A percentile compares a stretch with the other conserved stretches of the same genome.
Conservation (phyloP, 495 filamentous ascomycete genomes). For the Penicillium flavigenum region DNA sequence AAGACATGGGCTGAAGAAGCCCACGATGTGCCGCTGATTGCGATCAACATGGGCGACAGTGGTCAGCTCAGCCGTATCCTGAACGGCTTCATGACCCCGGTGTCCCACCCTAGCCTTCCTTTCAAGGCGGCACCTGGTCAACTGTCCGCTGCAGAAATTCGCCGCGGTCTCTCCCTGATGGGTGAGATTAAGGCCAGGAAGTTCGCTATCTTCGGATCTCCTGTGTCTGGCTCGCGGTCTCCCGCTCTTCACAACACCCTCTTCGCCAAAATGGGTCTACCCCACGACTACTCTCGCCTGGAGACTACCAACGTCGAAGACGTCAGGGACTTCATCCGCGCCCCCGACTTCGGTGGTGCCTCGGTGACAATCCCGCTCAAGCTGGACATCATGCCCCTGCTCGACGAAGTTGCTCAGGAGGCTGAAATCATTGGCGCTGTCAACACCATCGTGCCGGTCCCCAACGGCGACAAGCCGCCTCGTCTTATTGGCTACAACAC, state of each 20-base stretch:
- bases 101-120: constrained; percentile 84
- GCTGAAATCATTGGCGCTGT: constrained; percentile 86
- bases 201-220: constrained; percentile 86
- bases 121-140: constrained; percentile 95
- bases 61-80: constrained; percentile 88
- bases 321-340: constrained; percentile 64
- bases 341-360: constrained; percentile 80
- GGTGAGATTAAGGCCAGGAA: constrained; percentile 75
- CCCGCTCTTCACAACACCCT: constrained; percentile 88
- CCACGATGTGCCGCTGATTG: constrained; percentile 80
- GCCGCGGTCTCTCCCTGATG: constrained; percentile 69
- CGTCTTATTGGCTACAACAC: constrained; percentile 85
- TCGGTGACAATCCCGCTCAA: constrained; percentile 97
- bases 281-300: constrained; percentile 77
- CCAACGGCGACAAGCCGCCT: constrained; percentile 36
- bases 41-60: constrained; percentile 89
- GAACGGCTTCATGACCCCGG: constrained; percentile 92
- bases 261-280: constrained; percentile 75
- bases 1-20: constrained; percentile 67
- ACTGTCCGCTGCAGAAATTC: constrained; percentile 87
- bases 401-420: constrained; percentile 77
- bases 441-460: constrained; percentile 79
- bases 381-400: constrained; percentile 75
- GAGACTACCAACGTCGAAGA: constrained; percentile 71
- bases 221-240: constrained; percentile 75